Evolutionary conservation across 352 stramenopile species (phyloP), one percentile per base, ranked within the genome.

Genomic region (Pythium diclinum): DNA sequence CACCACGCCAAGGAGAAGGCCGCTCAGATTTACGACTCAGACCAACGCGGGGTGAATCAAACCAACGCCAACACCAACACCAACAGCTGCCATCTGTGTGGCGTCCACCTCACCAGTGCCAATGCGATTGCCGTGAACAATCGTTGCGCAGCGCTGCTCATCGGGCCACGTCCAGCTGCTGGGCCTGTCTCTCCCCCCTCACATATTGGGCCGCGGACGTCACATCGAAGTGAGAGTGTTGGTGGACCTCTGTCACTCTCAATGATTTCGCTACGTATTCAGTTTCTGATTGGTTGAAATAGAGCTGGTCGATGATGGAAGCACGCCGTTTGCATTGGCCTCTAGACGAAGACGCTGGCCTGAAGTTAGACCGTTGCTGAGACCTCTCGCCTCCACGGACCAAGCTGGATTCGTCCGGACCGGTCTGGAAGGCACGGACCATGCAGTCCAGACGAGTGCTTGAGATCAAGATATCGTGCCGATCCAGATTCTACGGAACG

Each of bases 121-220:
- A 38, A 38, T 38, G 33, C 11, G 16, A 47, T 47, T 19, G 40
- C 36, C 5, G 28, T 51, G 38, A 61, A 42, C 56, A 61, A 42
- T 61, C 13, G 56, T 61, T 61, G 56, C 56, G 56, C 56, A 21
- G 56, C 14, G 56, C 56, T 61, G 56, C 56, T 61, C 56, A 61
- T 53, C 38, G 16, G 23, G 25, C 54, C 54, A 52, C 46, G 13
- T 32, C 53, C 53, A 28, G 3, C 54, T 23, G 7, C 38, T 25
- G 19, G 19, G 23, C 42, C 17, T 17, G 57, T 63, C 42, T 63
- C 28, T 56, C 1, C 17, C 7, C 16, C 21, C 25, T 23, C 1
- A 17, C 42, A 23, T 30, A n/a, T 23, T 63, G 57, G 57, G 47
- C 57, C 42, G 44, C 56, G 25, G 36, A 56, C 40, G 57, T 63